A percentile compares a stretch with the other conserved stretches of the same genome.
Evolutionary conservation across 768 basidiomycete genomes (phyloP).

Genomic region (Albatrellus ellisii): DNA sequence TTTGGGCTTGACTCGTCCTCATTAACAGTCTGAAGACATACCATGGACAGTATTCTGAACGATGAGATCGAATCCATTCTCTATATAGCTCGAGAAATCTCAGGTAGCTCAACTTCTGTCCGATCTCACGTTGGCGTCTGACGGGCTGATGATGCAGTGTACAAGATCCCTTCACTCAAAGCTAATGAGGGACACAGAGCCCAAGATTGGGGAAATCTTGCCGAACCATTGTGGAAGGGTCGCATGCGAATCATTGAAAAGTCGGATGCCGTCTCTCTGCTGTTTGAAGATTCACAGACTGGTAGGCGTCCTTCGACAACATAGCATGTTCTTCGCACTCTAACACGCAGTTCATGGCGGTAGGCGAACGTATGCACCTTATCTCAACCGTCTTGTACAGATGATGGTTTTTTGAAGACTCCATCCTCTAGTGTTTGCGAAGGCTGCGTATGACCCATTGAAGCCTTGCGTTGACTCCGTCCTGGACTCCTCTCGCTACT

Average conservation of each 20-base stretch:
- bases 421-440: constrained; percentile 60
- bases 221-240: constrained; percentile 82
- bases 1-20: too few relatives aligned
- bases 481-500: constrained; percentile 89
- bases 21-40: too few relatives aligned
- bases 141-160: constrained; percentile 39
- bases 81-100: constrained; percentile 83
- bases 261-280: constrained; percentile 48
- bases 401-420: constrained; percentile 1
- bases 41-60: constrained; percentile 38
- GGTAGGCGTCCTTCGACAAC: constrained; percentile 33
- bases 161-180: constrained; percentile 81
- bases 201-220: constrained; percentile 84
- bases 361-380: constrained; percentile 55
- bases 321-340: too few relatives aligned
- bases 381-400: constrained; percentile 5
- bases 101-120: constrained; percentile 38
- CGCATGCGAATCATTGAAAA: constrained; percentile 77
- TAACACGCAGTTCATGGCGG: neutral
- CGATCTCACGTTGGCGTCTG: constrained; percentile 7
- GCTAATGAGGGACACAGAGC: constrained; percentile 85
- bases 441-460: constrained; percentile 64
- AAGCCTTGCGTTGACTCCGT: constrained; percentile 90
- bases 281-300: constrained; percentile 70
- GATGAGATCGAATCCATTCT: constrained; percentile 86